phyloP scores from a whole-genome alignment of 148 eudicot genomes.

The Agrostemma githago region DNA sequence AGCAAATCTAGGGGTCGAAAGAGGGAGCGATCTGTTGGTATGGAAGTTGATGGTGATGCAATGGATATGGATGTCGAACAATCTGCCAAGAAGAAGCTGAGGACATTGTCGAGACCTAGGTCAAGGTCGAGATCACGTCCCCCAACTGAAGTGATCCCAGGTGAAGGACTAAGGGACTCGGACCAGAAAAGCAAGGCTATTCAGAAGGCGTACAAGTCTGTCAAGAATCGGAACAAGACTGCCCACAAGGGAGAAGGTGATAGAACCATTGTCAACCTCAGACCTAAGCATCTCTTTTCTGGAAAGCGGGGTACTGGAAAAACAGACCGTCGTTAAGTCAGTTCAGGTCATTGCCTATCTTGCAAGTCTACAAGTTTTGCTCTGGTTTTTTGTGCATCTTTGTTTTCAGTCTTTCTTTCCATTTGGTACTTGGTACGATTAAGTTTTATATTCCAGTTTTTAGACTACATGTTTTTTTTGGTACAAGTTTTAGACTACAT shows the following conservation, averaged over 20 bases:
- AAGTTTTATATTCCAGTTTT: neutral
- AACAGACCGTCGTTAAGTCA: conserved; percentile 61
- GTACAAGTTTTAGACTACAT: neutral
- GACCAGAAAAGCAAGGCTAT: conserved; percentile 70
- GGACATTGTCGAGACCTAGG: conserved; percentile 45
- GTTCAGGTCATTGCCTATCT: conserved; percentile 24
- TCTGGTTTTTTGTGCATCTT: neutral
- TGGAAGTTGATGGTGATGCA: conserved; percentile 31
- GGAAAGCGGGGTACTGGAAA: conserved; percentile 79
- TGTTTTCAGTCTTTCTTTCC: neutral
- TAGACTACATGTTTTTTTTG: neutral
- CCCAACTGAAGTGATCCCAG: conserved; percentile 60
- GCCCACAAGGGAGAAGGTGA: conserved; percentile 77
- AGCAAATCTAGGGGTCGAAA: conserved; percentile 84
- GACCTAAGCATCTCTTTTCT: conserved; percentile 67
- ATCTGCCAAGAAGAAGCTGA: conserved; percentile 54
- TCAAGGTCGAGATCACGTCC: conserved; percentile 64
- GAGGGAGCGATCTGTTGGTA: conserved; percentile 65
- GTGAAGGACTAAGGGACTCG: conserved; percentile 70
- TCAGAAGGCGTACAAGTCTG: conserved; percentile 40
- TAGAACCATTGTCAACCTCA: conserved; percentile 61
- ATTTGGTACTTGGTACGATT: neutral
- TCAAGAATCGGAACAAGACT: conserved; percentile 60
- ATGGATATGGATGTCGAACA: conserved; percentile 63
- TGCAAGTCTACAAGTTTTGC: conserved; percentile 13